These are phyloP conservation scores for Aureobasidium musti DNA, from an alignment of 2,329 filamentous ascomycete species.

Conservation along the genomic window DNA sequence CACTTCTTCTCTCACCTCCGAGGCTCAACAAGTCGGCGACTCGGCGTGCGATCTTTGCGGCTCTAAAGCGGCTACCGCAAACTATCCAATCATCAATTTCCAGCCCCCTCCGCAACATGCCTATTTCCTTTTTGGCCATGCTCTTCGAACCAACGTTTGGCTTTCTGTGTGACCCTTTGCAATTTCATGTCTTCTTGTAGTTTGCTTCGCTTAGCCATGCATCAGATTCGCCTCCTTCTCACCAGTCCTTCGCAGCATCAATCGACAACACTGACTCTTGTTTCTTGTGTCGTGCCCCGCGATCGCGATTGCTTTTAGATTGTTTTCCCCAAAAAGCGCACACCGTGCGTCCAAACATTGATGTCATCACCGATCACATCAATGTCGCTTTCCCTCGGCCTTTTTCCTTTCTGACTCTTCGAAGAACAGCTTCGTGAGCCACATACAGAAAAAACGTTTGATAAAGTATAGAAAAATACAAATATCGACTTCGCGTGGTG, in stretches of 20 bases:
- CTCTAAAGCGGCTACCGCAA: constrained; percentile 15
- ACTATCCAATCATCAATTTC: background rate
- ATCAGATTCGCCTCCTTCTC: background rate
- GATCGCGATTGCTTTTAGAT: constrained; percentile 23
- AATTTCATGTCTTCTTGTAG: background rate
- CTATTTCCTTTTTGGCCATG: background rate
- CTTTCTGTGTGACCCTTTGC: constrained; percentile 1
- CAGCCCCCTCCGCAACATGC: constrained; percentile 6
- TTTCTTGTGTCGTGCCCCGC: constrained; percentile 9
- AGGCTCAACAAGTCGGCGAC: too few species aligned
- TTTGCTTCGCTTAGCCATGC: constrained; percentile 1
- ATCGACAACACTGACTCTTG: constrained; percentile 19
- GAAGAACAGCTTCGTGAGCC: background rate
- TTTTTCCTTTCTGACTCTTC: background rate
- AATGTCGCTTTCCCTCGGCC: background rate
- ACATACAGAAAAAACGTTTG: background rate
- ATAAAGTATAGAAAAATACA: background rate
- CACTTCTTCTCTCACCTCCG: too few species aligned
- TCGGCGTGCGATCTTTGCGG: too few species aligned
- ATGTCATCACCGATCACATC: background rate
- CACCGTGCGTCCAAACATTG: constrained; percentile 13
- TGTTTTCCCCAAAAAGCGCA: constrained; percentile 18
- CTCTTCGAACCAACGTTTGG: too few species aligned
- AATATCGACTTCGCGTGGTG: background rate
- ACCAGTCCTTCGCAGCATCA: background rate